phyloP scores from a whole-genome alignment of 352 stramenopile genomes.

The Halophytophthora polymorphica region DNA sequence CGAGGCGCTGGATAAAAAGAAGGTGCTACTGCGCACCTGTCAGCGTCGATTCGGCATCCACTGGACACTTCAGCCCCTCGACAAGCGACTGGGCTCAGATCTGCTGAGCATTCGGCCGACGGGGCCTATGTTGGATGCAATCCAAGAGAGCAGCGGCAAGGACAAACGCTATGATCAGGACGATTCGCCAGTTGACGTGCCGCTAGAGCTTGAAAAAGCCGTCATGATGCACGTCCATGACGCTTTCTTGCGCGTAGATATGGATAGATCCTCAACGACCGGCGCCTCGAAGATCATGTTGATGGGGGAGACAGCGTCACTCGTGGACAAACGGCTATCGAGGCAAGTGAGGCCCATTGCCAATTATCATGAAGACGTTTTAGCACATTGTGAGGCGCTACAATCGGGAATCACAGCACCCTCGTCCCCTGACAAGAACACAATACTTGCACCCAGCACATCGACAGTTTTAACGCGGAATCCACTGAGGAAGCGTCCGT shows the following conservation, averaged over 20 bases:
- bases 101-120: constrained; percentile 16
- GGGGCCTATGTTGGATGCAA: constrained; percentile 12
- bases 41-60: constrained; percentile 19
- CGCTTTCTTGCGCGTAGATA: neutral
- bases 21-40: constrained; percentile 19
- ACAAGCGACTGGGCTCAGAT: constrained; percentile 9
- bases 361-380: too few relatives aligned
- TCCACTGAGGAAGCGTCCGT: constrained; percentile 15
- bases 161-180: too few relatives aligned
- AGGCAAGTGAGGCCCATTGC: too few relatives aligned
- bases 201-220: neutral
- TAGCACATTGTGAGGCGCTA: too few relatives aligned
- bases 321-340: too few relatives aligned
- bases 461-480: neutral
- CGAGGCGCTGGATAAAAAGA: constrained; percentile 32
- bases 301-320: too few relatives aligned
- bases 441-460: too few relatives aligned
- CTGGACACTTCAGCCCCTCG: constrained; percentile 13
- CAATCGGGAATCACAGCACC: too few relatives aligned
- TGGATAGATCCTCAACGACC: too few relatives aligned
- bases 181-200: neutral
- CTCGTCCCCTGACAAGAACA: too few relatives aligned
- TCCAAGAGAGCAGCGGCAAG: neutral
- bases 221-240: neutral
- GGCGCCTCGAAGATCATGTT: too few relatives aligned